Percentiles rank a stretch among this genome's conserved stretches.
These are phyloP conservation scores for Podaxis rugospora DNA, from an alignment of 768 basidiomycete species.

Conservation along the genomic window DNA sequence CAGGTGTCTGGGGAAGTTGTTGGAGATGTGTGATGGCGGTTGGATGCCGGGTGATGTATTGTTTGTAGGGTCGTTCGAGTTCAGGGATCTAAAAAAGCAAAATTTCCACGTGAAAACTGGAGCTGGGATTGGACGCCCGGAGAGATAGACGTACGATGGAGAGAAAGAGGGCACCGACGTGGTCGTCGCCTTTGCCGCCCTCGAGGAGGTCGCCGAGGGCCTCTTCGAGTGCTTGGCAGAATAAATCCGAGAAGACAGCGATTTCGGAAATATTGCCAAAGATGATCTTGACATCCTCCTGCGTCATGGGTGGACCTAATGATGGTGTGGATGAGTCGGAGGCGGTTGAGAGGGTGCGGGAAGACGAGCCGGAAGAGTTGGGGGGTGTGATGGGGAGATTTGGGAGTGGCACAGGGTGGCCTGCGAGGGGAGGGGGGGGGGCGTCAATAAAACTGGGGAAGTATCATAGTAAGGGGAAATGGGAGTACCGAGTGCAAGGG, in stretches of 20 bases:
- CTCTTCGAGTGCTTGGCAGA: slow-evolving; percentile 59
- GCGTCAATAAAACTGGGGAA: neutral
- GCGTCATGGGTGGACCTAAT: slow-evolving; percentile 58
- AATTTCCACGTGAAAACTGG: neutral
- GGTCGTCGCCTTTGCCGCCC: slow-evolving; percentile 64
- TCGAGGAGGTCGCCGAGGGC: slow-evolving; percentile 62
- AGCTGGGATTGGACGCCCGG: neutral
- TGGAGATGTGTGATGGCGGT: slow-evolving; percentile 67
- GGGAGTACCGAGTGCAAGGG: slow-evolving; percentile 61
- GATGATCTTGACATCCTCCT: slow-evolving; percentile 64
- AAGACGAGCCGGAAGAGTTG: slow-evolving; percentile 47
- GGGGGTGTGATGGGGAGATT: slow-evolving; percentile 41
- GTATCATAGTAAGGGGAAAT: slow-evolving; percentile 20
- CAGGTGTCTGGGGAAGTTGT: slow-evolving; percentile 43
- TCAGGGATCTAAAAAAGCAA: slow-evolving; percentile 49
- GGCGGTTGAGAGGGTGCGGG: slow-evolving; percentile 44
- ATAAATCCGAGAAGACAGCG: slow-evolving; percentile 63
- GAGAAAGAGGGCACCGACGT: slow-evolving; percentile 66
- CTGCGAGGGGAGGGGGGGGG: slow-evolving; percentile 16
- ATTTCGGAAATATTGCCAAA: slow-evolving; percentile 77
- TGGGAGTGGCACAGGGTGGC: slow-evolving; percentile 29
- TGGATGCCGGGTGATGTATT: slow-evolving; percentile 79
- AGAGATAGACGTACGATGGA: slow-evolving; percentile 48
- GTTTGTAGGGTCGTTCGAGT: slow-evolving; percentile 69
- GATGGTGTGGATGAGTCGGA: slow-evolving; percentile 41